Conservation (phyloP, 2,329 filamentous ascomycete genomes). For the Talaromyces sp. region DNA sequence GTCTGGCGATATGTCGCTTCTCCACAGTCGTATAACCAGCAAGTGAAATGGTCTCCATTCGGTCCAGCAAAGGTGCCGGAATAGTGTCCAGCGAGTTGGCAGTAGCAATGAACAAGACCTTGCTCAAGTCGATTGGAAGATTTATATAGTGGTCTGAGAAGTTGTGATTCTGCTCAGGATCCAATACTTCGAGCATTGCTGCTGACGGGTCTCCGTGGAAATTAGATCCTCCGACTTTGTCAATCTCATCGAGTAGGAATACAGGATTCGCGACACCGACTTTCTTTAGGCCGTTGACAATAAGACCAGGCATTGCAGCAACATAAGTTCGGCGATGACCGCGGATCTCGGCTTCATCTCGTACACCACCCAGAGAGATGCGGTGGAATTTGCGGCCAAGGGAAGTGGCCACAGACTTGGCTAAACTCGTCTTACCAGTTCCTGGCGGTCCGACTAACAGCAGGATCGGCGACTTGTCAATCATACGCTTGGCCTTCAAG, state of each 20-base stretch:
- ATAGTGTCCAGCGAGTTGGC: conserved; percentile 95
- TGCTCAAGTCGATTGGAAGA: conserved; percentile 91
- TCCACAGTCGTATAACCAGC: conserved; percentile 95
- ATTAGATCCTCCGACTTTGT: conserved; percentile 88
- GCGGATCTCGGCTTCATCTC: conserved; percentile 94
- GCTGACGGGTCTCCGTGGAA: conserved; percentile 94
- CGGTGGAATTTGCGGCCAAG: conserved; percentile 93
- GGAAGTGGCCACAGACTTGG: conserved; percentile 85
- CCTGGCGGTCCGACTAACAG: conserved; percentile 89
- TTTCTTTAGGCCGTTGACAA: conserved; percentile 91
- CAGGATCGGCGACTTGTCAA: conserved; percentile 93
- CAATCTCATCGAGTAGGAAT: conserved; percentile 92
- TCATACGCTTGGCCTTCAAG: conserved; percentile 74
- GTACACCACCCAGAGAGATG: conserved; percentile 90
- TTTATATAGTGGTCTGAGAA: conserved; percentile 97
- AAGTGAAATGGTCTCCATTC: conserved; percentile 93
- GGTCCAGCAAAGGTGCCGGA: conserved; percentile 83
- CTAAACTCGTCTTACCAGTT: conserved; percentile 91
- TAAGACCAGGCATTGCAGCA: conserved; percentile 94
- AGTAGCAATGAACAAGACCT: conserved; percentile 95
- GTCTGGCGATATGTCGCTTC: conserved; percentile 88
- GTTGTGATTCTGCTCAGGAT: conserved; percentile 92
- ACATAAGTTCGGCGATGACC: conserved; percentile 95
- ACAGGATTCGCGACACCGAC: conserved; percentile 94
- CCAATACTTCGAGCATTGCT: conserved; percentile 95